Evolutionary conservation across 306 rosid species (phyloP).

Genomic region (Sesbania bispinosa): DNA sequence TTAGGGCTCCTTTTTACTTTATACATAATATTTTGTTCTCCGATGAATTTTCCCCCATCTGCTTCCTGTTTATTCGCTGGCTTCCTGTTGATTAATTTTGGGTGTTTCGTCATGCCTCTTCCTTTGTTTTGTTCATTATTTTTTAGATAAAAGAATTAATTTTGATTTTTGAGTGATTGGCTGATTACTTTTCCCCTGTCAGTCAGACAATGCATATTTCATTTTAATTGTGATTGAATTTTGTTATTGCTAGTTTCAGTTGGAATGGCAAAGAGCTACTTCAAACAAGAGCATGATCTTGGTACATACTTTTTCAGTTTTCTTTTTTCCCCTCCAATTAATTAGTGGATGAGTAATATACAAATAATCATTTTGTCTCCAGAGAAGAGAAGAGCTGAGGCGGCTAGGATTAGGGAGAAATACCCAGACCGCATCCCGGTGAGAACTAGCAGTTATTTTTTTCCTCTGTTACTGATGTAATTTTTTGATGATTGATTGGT

Average conservation of each 20-base stretch:
- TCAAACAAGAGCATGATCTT: slow-evolving; percentile 97
- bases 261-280: slow-evolving; percentile 84
- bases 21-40: not conserved
- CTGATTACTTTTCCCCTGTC: not conserved
- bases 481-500: slow-evolving; percentile 13
- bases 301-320: slow-evolving; percentile 38
- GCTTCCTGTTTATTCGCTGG: not conserved
- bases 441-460: slow-evolving; percentile 29
- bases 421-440: slow-evolving; percentile 94
- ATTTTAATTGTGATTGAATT: slow-evolving; percentile 18
- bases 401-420: slow-evolving; percentile 87
- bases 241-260: slow-evolving; percentile 42
- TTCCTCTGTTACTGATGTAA: not conserved
- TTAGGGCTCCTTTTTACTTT: not conserved
- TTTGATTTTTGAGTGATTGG: not conserved
- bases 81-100: not conserved
- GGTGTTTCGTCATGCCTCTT: slow-evolving; percentile 9
- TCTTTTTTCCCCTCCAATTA: not conserved
- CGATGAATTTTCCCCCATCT: not conserved
- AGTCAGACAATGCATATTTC: not conserved
- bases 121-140: no score
- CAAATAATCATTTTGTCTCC: slow-evolving; percentile 22
- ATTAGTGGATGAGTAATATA: not conserved
- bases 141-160: no score
- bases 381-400: slow-evolving; percentile 94